phyloP scores from a whole-genome alignment of 441 rosid species.

The Gossypium davidsonii region DNA sequence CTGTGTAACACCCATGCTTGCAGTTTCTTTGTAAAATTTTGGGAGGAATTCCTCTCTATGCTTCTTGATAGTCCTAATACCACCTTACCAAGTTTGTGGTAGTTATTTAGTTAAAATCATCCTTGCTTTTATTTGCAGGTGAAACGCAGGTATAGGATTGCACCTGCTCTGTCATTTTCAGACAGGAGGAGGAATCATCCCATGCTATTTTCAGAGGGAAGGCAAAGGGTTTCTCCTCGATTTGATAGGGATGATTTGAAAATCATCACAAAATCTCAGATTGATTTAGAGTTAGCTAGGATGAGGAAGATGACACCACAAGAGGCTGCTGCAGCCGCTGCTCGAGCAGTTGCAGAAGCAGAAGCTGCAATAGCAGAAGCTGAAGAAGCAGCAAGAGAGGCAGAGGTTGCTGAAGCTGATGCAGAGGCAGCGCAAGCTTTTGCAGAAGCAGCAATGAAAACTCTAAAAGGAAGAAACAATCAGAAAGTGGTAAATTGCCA shows the following conservation, averaged over 20 bases:
- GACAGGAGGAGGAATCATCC: slow-evolving; percentile 42
- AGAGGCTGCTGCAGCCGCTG: slow-evolving; percentile 87
- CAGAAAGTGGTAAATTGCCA: slow-evolving; percentile 38
- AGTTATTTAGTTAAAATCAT: not conserved
- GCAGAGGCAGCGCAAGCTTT: slow-evolving; percentile 88
- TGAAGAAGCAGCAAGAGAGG: slow-evolving; percentile 88
- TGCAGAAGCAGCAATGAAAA: slow-evolving; percentile 76
- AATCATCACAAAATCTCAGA: slow-evolving; percentile 48
- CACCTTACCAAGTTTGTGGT: not conserved
- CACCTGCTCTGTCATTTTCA: slow-evolving; percentile 38
- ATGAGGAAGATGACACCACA: slow-evolving; percentile 73
- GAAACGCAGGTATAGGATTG: slow-evolving; percentile 73
- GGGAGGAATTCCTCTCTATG: not conserved
- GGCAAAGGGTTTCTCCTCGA: slow-evolving; percentile 38
- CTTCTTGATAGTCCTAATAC: not conserved
- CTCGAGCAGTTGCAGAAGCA: slow-evolving; percentile 87
- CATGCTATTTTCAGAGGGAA: slow-evolving; percentile 29
- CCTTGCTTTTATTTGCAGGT: slow-evolving; percentile 39
- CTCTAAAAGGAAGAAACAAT: slow-evolving; percentile 52
- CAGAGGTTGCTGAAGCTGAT: slow-evolving; percentile 85
- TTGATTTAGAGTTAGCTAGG: slow-evolving; percentile 65
- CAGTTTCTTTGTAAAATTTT: not conserved
- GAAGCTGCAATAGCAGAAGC: slow-evolving; percentile 85
- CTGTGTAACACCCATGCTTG: not conserved
- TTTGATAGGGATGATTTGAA: slow-evolving; percentile 45